Evolutionary conservation across 805 yeast species (phyloP), one percentile per base, ranked within the genome.

Genomic region (Zygosaccharomyces bailii): DNA sequence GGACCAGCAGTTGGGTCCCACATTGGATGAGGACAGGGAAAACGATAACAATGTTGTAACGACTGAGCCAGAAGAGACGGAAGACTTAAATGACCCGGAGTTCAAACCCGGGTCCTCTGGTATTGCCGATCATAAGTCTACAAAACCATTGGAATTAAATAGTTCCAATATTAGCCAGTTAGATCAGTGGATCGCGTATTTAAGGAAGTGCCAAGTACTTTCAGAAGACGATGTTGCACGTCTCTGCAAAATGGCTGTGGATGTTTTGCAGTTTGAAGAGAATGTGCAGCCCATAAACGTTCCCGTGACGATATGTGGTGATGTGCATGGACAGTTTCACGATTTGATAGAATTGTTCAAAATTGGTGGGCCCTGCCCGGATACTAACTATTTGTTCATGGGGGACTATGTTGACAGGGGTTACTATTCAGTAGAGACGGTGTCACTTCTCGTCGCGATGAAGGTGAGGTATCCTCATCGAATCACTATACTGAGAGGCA

Each of bases 231-330:
- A 86, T 49, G 95, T 90, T 18, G 80, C 80, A 53, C 74, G 77
- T 57, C 70, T 89, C 51, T 89, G 97, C 61, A 84, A 81, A 52
- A 85, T 86, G 93, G 96, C 96, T 18, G 81, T 84, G 48, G 96
- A 90, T 55, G 93, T 89, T 25, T 71, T 90, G 57, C 95, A 87
- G 65, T 83, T 81, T 55, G 97, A 90, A 70, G 90, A 86, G 56
- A 91, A 93, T 63, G 96, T 91, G 40, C 96, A 91, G 69, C 96
- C 96, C 1, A 96, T 91, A 37, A 80, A 79, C 51, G 91, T 89
- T 6, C 99, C 99, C 4, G 98, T 93, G 27, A 91, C 98, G 14
- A 89, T 90, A 53, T 91, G 97, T 72, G 97, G 97, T 54, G 97
- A 89, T 67, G 91, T 89, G 43, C 97, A 89, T 63, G 97, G 97